Base-by-base conservation (phyloP, 768 basidiomycete species). In the Rhodotorula sphaerocarpa region DNA sequence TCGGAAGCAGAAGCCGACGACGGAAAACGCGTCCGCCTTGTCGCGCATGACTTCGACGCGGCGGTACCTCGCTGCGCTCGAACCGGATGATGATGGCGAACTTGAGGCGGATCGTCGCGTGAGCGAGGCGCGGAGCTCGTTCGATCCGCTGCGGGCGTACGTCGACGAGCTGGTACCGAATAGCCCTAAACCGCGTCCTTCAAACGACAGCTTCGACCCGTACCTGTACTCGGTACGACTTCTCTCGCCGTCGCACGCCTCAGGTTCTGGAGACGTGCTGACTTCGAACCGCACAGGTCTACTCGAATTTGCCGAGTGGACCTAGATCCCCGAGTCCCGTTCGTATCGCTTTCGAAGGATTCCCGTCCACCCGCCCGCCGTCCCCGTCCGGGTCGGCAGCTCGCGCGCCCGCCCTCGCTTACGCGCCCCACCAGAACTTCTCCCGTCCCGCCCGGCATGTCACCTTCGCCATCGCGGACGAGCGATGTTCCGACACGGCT, bases 211-310 rank as follows among this genome's bases (percentile, higher is more conserved):
- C 4, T 34, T 27, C 1, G 57, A 62, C 39, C 53, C 61, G 6
- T 67, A 63, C 27, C 55, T 55, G 11, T 67, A 56, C 42, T 63
- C 66, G 27, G 66, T 63, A 16, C 33, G 61, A 52, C 47, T 28
- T 15, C 20, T 7, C 7, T 3, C 20, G 18, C 28, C 34, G 0
- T 31, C 51, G 1, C 44, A 25, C 5, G 7, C 30, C 34, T 23
- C 48, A 15, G 21, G 12, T n/a, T n/a, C n/a, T 39, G 36, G 36
- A 39, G 36, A 39, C 5, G 43, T 14, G 11, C 5, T 25, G 21
- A 5, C 34, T 3, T 12, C 42, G 7, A 10, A 44, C 45, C 27
- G 50, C 52, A 1, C 62, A 64, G 27, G 42, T 41, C 0, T 12
- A 31, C 30, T 43, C 44, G 11, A 23, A 51, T 16, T 7, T 11